Percentiles rank a stretch among this genome's conserved stretches.
Evolutionary conservation across 2,329 filamentous ascomycete species (phyloP).

Genomic region (Dissoconium aciculare): DNA sequence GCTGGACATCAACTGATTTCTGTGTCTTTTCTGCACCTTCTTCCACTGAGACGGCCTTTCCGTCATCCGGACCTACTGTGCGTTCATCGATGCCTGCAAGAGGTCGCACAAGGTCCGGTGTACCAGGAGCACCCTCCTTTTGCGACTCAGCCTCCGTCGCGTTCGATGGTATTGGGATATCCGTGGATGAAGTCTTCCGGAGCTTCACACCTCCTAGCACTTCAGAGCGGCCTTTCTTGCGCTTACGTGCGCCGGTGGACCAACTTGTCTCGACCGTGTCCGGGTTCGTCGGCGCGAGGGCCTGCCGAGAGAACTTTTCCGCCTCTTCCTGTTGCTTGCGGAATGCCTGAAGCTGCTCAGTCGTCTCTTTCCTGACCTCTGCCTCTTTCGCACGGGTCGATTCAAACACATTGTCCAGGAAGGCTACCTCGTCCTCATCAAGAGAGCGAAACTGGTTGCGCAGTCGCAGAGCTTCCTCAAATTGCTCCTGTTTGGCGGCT

Average conservation of each 20-base stretch:
- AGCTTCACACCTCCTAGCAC: slow-evolving; percentile 31
- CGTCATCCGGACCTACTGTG: too few relatives aligned
- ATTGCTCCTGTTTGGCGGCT: slow-evolving; percentile 70
- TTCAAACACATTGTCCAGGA: slow-evolving; percentile 47
- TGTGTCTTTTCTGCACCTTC: too few relatives aligned
- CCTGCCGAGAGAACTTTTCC: slow-evolving; percentile 36
- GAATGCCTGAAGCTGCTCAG: slow-evolving; percentile 44
- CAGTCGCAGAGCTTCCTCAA: slow-evolving; percentile 56
- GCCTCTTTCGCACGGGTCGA: slow-evolving; percentile 42
- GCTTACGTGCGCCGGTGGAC: slow-evolving; percentile 19
- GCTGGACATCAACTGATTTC: too few relatives aligned
- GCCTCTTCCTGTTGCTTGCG: slow-evolving; percentile 44
- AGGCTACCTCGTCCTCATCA: slow-evolving; percentile 66
- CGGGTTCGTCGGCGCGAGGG: slow-evolving; percentile 35
- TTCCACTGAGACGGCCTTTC: too few relatives aligned
- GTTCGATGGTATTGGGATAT: too few relatives aligned
- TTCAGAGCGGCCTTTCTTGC: slow-evolving; percentile 24
- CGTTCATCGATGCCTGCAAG: too few relatives aligned
- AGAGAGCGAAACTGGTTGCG: slow-evolving; percentile 65
- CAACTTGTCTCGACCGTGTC: slow-evolving; percentile 13
- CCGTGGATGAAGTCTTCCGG: slow-evolving; percentile 24
- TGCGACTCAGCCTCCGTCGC: too few relatives aligned
- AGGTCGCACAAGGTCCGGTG: too few relatives aligned
- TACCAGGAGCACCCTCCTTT: too few relatives aligned
- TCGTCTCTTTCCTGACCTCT: slow-evolving; percentile 42